A percentile compares a stretch with the other conserved stretches of the same genome.
phyloP scores from a whole-genome alignment of 164 flowering plant genomes.

The Nymphaea colorata region DNA sequence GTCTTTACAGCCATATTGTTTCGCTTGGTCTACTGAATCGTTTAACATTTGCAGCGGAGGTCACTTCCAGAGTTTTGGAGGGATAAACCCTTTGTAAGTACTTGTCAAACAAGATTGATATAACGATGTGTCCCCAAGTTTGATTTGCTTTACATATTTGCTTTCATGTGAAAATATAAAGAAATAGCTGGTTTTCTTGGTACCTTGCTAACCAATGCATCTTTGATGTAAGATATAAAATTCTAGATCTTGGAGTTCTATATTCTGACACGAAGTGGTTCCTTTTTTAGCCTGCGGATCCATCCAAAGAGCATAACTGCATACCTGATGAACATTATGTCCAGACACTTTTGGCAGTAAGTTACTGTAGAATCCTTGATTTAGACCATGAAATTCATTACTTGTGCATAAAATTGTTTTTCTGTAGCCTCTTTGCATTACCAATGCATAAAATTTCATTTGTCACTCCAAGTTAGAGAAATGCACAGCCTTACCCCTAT shows the following conservation, averaged over 20 bases:
- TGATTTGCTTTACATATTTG: no score
- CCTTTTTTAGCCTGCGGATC: constrained; percentile 60
- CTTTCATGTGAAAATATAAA: no score
- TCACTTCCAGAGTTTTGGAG: constrained; percentile 98
- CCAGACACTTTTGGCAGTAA: constrained; percentile 85
- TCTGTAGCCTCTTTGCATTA: neutral
- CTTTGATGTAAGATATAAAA: no score
- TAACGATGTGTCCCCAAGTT: neutral
- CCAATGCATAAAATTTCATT: neutral
- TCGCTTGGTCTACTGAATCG: neutral
- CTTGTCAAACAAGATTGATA: neutral
- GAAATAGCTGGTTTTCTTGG: neutral
- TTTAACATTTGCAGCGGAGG: constrained; percentile 48
- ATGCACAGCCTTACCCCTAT: no score
- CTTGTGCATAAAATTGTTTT: neutral
- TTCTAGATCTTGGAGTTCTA: neutral
- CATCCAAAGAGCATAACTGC: constrained; percentile 82
- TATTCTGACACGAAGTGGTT: neutral
- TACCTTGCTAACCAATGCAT: neutral
- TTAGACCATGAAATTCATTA: neutral
- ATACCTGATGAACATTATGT: constrained; percentile 99
- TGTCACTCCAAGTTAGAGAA: no score
- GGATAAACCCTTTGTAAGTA: constrained; percentile 69
- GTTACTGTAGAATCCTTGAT: constrained; percentile 16
- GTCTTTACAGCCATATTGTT: no score